Evolutionary conservation across 164 flowering plant species (phyloP).

Genomic region (Vitis labrusca): DNA sequence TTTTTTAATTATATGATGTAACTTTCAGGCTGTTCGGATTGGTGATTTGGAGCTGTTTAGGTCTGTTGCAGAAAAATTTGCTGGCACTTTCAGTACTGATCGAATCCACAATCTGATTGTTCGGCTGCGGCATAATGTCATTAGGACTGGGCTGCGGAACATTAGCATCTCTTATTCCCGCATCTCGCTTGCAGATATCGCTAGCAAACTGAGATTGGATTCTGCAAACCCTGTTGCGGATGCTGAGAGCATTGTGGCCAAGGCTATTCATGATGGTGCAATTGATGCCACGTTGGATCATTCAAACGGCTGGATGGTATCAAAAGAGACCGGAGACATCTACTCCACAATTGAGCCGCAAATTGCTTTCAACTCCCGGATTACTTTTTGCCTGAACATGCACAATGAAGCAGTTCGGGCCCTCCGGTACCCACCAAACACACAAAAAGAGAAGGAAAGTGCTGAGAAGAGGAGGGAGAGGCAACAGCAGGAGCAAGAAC

Average conservation of each 20-base stretch:
- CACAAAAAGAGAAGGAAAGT: conserved; percentile 68
- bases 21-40: conserved; percentile 83
- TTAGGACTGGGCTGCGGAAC: conserved; percentile 88
- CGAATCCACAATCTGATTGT: conserved; percentile 86
- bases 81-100: conserved; percentile 61
- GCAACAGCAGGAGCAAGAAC: conserved; percentile 72
- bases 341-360: conserved; percentile 74
- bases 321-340: conserved; percentile 71
- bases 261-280: conserved; percentile 76
- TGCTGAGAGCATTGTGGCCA: conserved; percentile 71
- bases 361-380: conserved; percentile 58
- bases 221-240: conserved; percentile 65
- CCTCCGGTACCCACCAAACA: conserved; percentile 16
- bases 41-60: conserved; percentile 90
- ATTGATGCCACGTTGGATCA: conserved; percentile 69
- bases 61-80: conserved; percentile 72
- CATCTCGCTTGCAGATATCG: conserved; percentile 82
- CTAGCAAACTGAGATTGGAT: conserved; percentile 70
- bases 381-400: conserved; percentile 72
- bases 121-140: conserved; percentile 87
- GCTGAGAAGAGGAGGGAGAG: conserved; percentile 75
- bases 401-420: conserved; percentile 61
- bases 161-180: conserved; percentile 92
- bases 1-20: neutral
- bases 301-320: conserved; percentile 61